Percentiles rank a stretch among this genome's conserved stretches.
Conservation (phyloP, 192 early-diverging fungal species). For the Backusella liffmaniae region DNA sequence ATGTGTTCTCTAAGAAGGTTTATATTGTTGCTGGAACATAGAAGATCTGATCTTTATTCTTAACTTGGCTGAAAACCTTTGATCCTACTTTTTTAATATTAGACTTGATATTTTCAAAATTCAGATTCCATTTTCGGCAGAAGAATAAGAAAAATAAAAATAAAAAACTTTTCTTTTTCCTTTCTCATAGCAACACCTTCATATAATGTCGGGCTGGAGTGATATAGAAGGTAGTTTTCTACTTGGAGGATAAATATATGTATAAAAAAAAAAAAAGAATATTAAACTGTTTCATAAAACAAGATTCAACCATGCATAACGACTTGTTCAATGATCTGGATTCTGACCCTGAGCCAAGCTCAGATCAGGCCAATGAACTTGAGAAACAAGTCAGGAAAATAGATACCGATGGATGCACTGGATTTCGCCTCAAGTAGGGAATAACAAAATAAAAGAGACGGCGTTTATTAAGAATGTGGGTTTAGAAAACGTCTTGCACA, state of each 20-base stretch:
- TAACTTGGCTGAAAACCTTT: too few relatives aligned
- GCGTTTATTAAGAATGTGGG: neutral
- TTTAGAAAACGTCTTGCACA: neutral
- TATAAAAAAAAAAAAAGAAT: too few relatives aligned
- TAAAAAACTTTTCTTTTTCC: neutral
- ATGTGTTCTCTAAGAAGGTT: too few relatives aligned
- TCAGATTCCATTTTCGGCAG: neutral
- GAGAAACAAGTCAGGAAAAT: neutral
- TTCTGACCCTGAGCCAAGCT: neutral
- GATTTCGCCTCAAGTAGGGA: neutral
- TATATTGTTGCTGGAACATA: too few relatives aligned
- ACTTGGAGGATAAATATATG: neutral
- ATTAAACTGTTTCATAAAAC: neutral
- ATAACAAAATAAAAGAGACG: too few relatives aligned
- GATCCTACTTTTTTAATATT: too few relatives aligned
- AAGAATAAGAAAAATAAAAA: neutral
- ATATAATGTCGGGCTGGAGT: neutral
- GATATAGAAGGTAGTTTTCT: neutral
- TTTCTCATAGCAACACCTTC: neutral
- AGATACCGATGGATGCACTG: neutral
- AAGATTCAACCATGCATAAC: neutral
- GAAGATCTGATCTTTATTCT: too few relatives aligned
- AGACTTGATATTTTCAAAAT: too few relatives aligned
- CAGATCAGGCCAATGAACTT: neutral
- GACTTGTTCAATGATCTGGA: neutral